Percentiles rank a stretch among this genome's conserved stretches.
Conservation (phyloP, 2,329 filamentous ascomycete species). For the Exophiala sideris region DNA sequence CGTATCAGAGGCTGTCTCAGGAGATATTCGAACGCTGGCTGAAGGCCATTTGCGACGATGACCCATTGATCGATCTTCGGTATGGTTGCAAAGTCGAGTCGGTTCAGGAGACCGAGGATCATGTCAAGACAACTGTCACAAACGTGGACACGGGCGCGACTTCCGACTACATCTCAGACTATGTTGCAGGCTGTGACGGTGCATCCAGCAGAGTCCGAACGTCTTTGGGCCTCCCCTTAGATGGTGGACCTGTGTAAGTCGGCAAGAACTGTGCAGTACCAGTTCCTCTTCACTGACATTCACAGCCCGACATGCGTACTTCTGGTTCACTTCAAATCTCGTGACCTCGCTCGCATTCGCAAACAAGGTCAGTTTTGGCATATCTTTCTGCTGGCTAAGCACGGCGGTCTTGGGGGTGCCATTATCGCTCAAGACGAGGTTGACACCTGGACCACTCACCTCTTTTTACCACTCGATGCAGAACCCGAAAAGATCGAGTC, state of each 20-base stretch:
- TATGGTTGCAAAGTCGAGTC: slow-evolving; percentile 31
- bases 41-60: slow-evolving; percentile 25
- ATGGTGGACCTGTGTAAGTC: slow-evolving; percentile 32
- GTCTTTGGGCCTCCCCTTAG: slow-evolving; percentile 26
- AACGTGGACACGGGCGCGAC: slow-evolving; percentile 19
- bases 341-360: slow-evolving; percentile 28
- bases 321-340: slow-evolving; percentile 36
- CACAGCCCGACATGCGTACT: slow-evolving; percentile 22
- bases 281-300: not conserved
- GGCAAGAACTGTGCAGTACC: not conserved
- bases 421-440: slow-evolving; percentile 35
- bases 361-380: slow-evolving; percentile 35
- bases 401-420: slow-evolving; percentile 5
- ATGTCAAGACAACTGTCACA: slow-evolving; percentile 22
- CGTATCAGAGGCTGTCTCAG: slow-evolving; percentile 35
- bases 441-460: slow-evolving; percentile 33
- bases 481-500: slow-evolving; percentile 3
- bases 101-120: slow-evolving; percentile 22
- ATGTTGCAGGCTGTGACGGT: slow-evolving; percentile 34
- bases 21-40: slow-evolving; percentile 37
- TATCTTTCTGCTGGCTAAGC: slow-evolving; percentile 29
- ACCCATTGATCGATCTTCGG: slow-evolving; percentile 29
- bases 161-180: slow-evolving; percentile 23
- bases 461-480: not conserved
- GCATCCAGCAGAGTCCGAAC: slow-evolving; percentile 29